Base-by-base conservation (phyloP, 78 protist species). In the Dictyostelium firmibasis region DNA sequence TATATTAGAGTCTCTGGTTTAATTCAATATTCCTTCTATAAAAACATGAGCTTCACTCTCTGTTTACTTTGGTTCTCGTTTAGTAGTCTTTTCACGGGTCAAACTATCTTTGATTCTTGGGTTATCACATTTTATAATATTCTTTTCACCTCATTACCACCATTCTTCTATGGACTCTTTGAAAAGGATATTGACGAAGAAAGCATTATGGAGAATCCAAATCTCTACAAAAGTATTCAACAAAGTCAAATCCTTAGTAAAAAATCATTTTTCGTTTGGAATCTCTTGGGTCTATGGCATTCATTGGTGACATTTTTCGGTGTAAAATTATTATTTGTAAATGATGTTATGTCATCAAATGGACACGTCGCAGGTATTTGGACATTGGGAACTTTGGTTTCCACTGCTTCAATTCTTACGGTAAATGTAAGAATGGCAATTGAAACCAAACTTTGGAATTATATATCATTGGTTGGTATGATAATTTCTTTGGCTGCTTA, bases 1-100 rank as follows among this genome's bases (percentile, higher is more conserved):
- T 91, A 85, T 38, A 36, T 92, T 62, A 70, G 98, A 20, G 95
- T 89, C 36, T n/a, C 93, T 13, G 76, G 76, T n/a, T 57, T 98
- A 29, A 93, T 98, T 67, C 93, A 96, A 41, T 98, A 98, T 82
- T 96, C 94, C 20, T 97, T 98, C 94, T 98, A 98, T 92, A 98
- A 98, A 85, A 98, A 98, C 86, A 64, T 97, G 84, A 72, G 92
- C 13, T 91, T 92, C 93, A 72, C 85, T 20, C 41, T 96, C 1
- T 47, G 92, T 16, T 93, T 92, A 20, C 23, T 98, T 25, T 96
- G 85, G 95, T 98, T 83, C 81, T 57, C 93, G 9, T 84, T 94
- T 86, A 86, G 8, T 86, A 33, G 23, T n/a, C 41, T 62, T 16
- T 97, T 81, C 84, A 83, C 98, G 7, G 98, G 97, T 25, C 97